Evolutionary conservation across 345 rosid genomes (phyloP), one percentile per base, ranked within the genome.

Genomic region (Diplotaxis tenuifolia): DNA sequence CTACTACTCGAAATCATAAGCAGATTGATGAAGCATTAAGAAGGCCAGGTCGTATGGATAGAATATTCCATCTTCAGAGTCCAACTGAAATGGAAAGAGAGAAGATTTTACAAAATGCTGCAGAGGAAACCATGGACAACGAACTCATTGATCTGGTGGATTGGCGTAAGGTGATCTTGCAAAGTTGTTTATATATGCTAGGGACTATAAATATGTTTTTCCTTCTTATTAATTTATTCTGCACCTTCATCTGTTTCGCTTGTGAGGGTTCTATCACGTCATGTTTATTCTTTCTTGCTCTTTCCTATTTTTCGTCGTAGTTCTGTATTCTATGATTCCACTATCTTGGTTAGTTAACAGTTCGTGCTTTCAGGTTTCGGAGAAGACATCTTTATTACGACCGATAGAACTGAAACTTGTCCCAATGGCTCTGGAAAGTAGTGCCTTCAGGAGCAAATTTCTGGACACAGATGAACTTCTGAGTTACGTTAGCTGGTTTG

Each of bases 1-100:
- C 98, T 50, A 93, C 98, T 27, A 90, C 98, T 20, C 83, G 89
- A 75, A 88, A 88, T 82, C 85, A 88, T 75, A 93, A 90, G 81
- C 93, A 90, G 80, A 90, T 93, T 65, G 98, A 93, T 81, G 90
- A 87, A 79, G 98, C 98, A 1, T 87, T 93, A 63, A 89, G 74
- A 80, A 84, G 98, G 59, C 98, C 98, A 67, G 98, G 98, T 73
- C 89, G 98, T 63, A 93, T 93, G 98, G 98, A 93, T 80, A 86
- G 96, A 82, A 82, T 90, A 72, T 93, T 93, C 78, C 83, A 84
- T 83, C 96, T 93, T 75, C 98, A 93, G 75, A 85, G 83, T 73
- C 98, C 96, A 70, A 90, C 98, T 62, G 88, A 89, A 83, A 71
- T 73, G 68, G 98, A 93, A 80, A 93, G 98, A 83, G 98, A 93